Evolutionary conservation across 2,329 filamentous ascomycete species (phyloP).

Genomic region (Aspergillus intermedius): DNA sequence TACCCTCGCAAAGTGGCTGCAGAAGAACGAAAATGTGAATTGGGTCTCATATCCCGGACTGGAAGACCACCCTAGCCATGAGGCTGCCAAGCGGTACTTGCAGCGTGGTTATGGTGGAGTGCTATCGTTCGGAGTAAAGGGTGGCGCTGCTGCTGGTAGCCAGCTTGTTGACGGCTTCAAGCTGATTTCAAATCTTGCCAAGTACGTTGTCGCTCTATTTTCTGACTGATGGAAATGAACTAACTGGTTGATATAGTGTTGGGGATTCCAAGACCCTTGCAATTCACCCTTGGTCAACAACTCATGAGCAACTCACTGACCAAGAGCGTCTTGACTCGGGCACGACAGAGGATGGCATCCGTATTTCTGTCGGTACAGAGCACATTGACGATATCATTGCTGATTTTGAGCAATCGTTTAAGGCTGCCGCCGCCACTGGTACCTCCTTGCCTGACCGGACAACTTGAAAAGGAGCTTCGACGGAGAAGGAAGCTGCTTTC

Average conservation of each 20-base stretch:
- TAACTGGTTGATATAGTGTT: slow-evolving; percentile 48
- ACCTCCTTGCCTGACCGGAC: background rate
- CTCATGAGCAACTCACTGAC: slow-evolving; percentile 82
- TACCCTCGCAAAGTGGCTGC: slow-evolving; percentile 72
- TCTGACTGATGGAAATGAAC: background rate
- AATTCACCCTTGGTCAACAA: slow-evolving; percentile 92
- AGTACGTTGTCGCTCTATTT: slow-evolving; percentile 42
- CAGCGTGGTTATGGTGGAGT: slow-evolving; percentile 81
- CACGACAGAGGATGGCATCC: slow-evolving; percentile 82
- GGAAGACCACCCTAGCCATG: slow-evolving; percentile 71
- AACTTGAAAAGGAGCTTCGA: background rate
- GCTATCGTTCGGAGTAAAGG: slow-evolving; percentile 87
- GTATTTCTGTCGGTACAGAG: slow-evolving; percentile 91
- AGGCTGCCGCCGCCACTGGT: slow-evolving; percentile 24
- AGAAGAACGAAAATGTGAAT: slow-evolving; percentile 72
- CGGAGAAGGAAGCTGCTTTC: background rate
- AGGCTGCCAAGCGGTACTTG: slow-evolving; percentile 79
- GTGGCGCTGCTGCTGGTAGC: slow-evolving; percentile 72
- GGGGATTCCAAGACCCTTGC: slow-evolving; percentile 92
- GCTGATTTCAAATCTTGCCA: slow-evolving; percentile 90
- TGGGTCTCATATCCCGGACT: slow-evolving; percentile 96
- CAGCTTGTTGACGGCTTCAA: slow-evolving; percentile 92
- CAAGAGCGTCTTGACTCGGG: slow-evolving; percentile 75
- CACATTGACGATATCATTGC: slow-evolving; percentile 96
- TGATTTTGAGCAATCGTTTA: slow-evolving; percentile 89